Conservation (phyloP, 139 green algal genomes). For the Tetraselmis chui region DNA sequence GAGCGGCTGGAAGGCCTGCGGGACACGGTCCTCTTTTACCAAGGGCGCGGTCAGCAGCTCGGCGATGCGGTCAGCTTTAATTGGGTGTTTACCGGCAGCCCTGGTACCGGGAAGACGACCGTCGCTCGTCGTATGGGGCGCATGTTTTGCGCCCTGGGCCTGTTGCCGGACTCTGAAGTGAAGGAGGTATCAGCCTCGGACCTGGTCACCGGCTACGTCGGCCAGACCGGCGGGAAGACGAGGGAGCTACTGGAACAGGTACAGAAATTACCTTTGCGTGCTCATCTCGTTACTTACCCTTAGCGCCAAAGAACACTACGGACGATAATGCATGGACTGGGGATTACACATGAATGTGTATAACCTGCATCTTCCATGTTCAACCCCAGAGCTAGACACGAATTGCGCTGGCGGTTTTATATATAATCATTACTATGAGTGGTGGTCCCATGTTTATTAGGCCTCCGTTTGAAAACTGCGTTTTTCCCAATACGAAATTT, state of each 20-base stretch:
- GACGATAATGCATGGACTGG: too few species aligned
- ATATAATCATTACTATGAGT: too few species aligned
- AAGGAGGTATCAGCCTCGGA: conserved; percentile 29
- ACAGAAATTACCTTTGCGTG: too few species aligned
- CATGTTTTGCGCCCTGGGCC: conserved; percentile 33
- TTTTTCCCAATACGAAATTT: too few species aligned
- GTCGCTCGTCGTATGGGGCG: conserved; percentile 31
- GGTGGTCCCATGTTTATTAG: too few species aligned
- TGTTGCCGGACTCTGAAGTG: conserved; percentile 23
- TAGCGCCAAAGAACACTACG: too few species aligned
- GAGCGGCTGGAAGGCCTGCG: conserved; percentile 32
- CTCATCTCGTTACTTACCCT: too few species aligned
- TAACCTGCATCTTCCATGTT: too few species aligned
- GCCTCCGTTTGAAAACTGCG: too few species aligned
- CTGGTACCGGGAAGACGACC: conserved; percentile 48
- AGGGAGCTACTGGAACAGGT: conserved; percentile 31
- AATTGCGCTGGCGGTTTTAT: too few species aligned
- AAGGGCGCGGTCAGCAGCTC: conserved; percentile 2
- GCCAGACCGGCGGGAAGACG: conserved; percentile 31
- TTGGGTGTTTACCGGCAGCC: not conserved
- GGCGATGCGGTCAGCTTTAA: not conserved
- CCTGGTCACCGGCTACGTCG: conserved; percentile 34
- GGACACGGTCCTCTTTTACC: conserved; percentile 27
- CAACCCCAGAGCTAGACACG: too few species aligned
- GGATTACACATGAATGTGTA: too few species aligned